Conservation (phyloP, 2,329 filamentous ascomycete genomes). For the Botrytis elliptica region DNA sequence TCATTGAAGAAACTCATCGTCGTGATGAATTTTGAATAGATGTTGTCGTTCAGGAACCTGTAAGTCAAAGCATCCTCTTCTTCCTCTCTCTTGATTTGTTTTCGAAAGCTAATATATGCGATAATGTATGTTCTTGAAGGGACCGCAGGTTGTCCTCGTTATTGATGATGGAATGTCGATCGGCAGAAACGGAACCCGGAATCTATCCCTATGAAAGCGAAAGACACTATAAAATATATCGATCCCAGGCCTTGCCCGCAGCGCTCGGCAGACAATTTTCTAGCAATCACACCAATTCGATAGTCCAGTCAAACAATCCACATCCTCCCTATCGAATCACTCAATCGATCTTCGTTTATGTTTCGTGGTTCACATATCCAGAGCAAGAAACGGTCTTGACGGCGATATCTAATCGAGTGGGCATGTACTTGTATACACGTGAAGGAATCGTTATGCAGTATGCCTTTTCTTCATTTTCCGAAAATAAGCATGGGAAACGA, state of each 20-base stretch:
- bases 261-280: neutral
- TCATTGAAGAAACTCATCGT: too few species aligned
- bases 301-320: neutral
- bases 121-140: neutral
- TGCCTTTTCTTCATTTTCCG: neutral
- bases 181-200: neutral
- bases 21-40: neutral
- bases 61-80: neutral
- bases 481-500: neutral
- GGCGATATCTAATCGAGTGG: neutral
- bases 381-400: neutral
- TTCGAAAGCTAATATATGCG: slow-evolving; percentile 4
- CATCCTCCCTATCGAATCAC: neutral
- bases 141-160: neutral
- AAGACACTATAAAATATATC: neutral
- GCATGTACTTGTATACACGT: neutral
- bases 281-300: neutral
- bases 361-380: neutral
- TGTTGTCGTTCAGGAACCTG: neutral
- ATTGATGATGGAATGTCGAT: neutral
- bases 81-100: neutral
- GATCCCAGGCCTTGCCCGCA: neutral
- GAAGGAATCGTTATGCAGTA: neutral
- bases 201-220: neutral
- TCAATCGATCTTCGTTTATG: neutral